Conservation (phyloP, 2,329 filamentous ascomycete genomes). For the Knoxdaviesia proteae region DNA sequence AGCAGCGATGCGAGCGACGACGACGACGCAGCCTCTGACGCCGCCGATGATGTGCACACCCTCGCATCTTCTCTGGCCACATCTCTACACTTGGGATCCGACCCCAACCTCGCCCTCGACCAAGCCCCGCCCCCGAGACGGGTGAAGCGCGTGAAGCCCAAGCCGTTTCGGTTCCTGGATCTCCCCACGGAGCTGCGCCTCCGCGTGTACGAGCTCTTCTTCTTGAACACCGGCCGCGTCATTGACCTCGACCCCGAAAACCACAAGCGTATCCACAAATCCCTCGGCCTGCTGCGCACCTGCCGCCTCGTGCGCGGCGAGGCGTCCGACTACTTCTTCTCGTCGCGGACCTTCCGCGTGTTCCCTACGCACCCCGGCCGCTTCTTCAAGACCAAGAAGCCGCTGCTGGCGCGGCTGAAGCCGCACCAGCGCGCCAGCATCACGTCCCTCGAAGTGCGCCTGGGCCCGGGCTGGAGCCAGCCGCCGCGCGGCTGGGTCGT, state of each 20-base stretch:
- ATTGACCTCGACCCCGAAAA: constrained; percentile 49
- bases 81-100: too few relatives aligned
- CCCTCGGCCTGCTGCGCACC: constrained; percentile 38
- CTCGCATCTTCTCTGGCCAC: too few relatives aligned
- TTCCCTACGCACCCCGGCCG: constrained; percentile 44
- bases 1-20: too few relatives aligned
- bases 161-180: constrained; percentile 42
- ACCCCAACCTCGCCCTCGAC: too few relatives aligned
- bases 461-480: constrained; percentile 52
- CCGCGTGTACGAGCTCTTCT: constrained; percentile 45
- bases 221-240: constrained; percentile 28
- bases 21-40: too few relatives aligned
- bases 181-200: constrained; percentile 50
- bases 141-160: constrained; percentile 13
- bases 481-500: constrained; percentile 54
- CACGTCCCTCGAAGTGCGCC: constrained; percentile 43
- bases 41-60: too few relatives aligned
- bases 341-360: constrained; percentile 38
- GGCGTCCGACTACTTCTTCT: constrained; percentile 45
- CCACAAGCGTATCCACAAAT: constrained; percentile 36
- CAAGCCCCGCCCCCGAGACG: neutral
- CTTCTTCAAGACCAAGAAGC: constrained; percentile 54
- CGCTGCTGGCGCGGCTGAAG: constrained; percentile 45
- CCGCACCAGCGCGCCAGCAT: constrained; percentile 36
- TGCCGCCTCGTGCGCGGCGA: constrained; percentile 41